Evolutionary conservation across 805 yeast species (phyloP).

Genomic region (Candida nitratophila): DNA sequence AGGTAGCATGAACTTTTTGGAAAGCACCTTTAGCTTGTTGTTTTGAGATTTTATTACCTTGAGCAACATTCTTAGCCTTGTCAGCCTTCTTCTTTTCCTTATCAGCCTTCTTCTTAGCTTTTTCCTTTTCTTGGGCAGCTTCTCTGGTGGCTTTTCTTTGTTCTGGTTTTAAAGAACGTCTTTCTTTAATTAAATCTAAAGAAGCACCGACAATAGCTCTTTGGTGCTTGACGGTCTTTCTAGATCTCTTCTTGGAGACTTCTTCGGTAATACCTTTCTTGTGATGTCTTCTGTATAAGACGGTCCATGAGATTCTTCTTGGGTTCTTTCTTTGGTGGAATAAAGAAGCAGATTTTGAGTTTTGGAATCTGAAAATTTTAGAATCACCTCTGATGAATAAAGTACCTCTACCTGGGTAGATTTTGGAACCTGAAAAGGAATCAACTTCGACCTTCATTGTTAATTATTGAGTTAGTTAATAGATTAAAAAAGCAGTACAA

Average conservation of each 20-base stretch:
- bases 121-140: slow-evolving; percentile 73
- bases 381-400: slow-evolving; percentile 99
- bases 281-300: slow-evolving; percentile 99
- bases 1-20: slow-evolving; percentile 94
- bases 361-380: slow-evolving; percentile 98
- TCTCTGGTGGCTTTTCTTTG: slow-evolving; percentile 98
- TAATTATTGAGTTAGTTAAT: slow-evolving; percentile 5
- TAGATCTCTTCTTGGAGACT: slow-evolving; percentile 92
- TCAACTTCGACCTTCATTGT: slow-evolving; percentile 99
- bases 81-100: slow-evolving; percentile 95
- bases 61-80: slow-evolving; percentile 72
- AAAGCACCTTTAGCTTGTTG: slow-evolving; percentile 97
- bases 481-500: too few relatives aligned
- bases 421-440: slow-evolving; percentile 98
- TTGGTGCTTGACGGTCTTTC: slow-evolving; percentile 97
- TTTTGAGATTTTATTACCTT: slow-evolving; percentile 78
- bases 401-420: slow-evolving; percentile 99
- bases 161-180: slow-evolving; percentile 94
- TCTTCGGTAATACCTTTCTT: slow-evolving; percentile 99
- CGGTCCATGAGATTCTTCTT: slow-evolving; percentile 99
- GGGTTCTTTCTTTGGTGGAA: slow-evolving; percentile 99
- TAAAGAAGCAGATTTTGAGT: slow-evolving; percentile 94
- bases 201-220: slow-evolving; percentile 99
- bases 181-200: slow-evolving; percentile 94
- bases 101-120: slow-evolving; percentile 84